These are phyloP conservation scores for Capsicum baccatum DNA, from an alignment of 257 asterid genomes.

Conservation along the genomic window DNA sequence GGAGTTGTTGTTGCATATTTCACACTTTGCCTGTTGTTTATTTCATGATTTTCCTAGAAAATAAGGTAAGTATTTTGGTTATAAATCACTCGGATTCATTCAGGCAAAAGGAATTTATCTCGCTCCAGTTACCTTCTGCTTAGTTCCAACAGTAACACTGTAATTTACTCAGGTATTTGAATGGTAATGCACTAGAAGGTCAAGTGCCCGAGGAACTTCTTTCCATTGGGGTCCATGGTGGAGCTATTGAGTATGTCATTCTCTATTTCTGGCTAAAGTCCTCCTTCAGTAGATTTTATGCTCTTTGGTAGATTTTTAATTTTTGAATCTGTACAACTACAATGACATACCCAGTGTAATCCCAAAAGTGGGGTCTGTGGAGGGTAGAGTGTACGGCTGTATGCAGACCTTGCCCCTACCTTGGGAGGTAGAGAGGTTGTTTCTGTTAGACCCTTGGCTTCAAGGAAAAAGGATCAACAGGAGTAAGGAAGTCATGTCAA, in stretches of 20 bases:
- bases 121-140: background rate
- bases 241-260: constrained; percentile 84
- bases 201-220: constrained; percentile 85
- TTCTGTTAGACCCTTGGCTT: too few relatives aligned
- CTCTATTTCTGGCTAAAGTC: constrained; percentile 13
- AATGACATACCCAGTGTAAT: too few relatives aligned
- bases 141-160: background rate
- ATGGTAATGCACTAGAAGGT: constrained; percentile 76
- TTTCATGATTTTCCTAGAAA: background rate
- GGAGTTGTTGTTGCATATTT: background rate
- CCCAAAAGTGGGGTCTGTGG: too few relatives aligned
- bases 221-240: constrained; percentile 94
- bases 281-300: background rate
- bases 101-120: background rate
- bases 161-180: constrained; percentile 58
- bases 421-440: too few relatives aligned
- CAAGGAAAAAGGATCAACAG: too few relatives aligned
- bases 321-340: background rate
- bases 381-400: too few relatives aligned
- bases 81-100: background rate
- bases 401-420: too few relatives aligned
- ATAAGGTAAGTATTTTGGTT: background rate
- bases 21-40: background rate
- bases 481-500: too few relatives aligned
- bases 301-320: background rate